Conservation (phyloP, 345 rosid genomes). For the Populus tremula region DNA sequence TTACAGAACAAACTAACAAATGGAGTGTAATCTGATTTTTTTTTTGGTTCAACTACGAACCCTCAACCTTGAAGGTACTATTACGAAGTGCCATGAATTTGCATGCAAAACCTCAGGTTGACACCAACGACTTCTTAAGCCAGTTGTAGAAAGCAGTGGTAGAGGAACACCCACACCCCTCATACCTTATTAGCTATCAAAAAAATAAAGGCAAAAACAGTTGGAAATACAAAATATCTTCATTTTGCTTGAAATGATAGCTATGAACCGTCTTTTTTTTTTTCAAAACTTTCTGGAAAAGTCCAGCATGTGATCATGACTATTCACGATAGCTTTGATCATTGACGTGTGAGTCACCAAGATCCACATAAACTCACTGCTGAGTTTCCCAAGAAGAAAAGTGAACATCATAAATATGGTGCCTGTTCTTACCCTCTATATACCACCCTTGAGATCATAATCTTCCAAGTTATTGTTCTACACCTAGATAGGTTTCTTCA, state of each 20-base stretch:
- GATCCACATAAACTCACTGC: constrained; percentile 33
- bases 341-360: constrained; percentile 37
- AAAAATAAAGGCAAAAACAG: constrained; percentile 3
- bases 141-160: constrained; percentile 1
- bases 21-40: not conserved
- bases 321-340: constrained; percentile 20
- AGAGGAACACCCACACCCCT: not conserved
- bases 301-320: constrained; percentile 36
- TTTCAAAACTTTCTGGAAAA: constrained; percentile 26
- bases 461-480: not conserved
- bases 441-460: not conserved
- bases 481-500: not conserved
- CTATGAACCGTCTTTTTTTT: constrained; percentile 3
- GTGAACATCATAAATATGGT: constrained; percentile 27
- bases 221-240: constrained; percentile 17
- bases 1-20: not conserved
- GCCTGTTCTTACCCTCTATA: not conserved
- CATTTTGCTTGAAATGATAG: not conserved
- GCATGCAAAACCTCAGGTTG: not conserved
- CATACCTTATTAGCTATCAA: not conserved
- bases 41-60: no score
- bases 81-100: not conserved
- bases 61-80: not conserved
- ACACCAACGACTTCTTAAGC: not conserved
- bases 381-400: constrained; percentile 1